Evolutionary conservation across 2,329 filamentous ascomycete species (phyloP).

Genomic region (Aspergillus neotritici): DNA sequence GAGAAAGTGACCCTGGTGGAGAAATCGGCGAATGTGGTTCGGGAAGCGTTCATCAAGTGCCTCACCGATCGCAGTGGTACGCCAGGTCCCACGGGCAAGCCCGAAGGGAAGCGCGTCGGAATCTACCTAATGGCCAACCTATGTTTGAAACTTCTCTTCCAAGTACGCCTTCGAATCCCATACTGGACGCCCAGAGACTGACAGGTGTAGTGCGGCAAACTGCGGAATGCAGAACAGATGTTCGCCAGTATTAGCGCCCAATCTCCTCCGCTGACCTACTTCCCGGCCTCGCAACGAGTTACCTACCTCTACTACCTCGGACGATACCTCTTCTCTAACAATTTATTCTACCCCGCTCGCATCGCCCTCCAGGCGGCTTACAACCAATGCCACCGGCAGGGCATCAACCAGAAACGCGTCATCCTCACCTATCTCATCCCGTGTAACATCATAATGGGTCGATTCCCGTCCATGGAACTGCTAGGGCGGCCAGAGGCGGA

Average conservation of each 20-base stretch:
- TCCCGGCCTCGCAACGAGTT: slow-evolving; percentile 79
- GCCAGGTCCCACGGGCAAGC: slow-evolving; percentile 54
- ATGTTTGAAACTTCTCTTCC: slow-evolving; percentile 80
- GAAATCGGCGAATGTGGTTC: slow-evolving; percentile 79
- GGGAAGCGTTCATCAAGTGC: slow-evolving; percentile 86
- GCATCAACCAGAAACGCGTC: slow-evolving; percentile 62
- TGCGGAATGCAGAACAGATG: slow-evolving; percentile 76
- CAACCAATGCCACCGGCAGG: slow-evolving; percentile 60
- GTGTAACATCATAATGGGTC: slow-evolving; percentile 75
- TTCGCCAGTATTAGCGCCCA: slow-evolving; percentile 82
- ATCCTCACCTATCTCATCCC: slow-evolving; percentile 82
- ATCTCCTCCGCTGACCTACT: slow-evolving; percentile 73
- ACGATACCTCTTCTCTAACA: slow-evolving; percentile 79
- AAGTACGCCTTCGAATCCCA: slow-evolving; percentile 47
- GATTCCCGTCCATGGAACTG: slow-evolving; percentile 65
- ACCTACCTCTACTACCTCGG: slow-evolving; percentile 94
- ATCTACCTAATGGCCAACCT: slow-evolving; percentile 92
- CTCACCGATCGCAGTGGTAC: slow-evolving; percentile 71
- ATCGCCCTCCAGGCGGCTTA: slow-evolving; percentile 74
- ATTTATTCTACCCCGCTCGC: slow-evolving; percentile 72
- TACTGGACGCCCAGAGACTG: neutral
- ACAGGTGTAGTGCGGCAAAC: slow-evolving; percentile 62
- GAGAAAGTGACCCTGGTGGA: slow-evolving; percentile 76
- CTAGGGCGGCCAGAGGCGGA: slow-evolving; percentile 65
- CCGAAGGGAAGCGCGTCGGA: slow-evolving; percentile 77